Evolutionary conservation across 352 stramenopile species (phyloP).

Genomic region (Phytophthora sp.): DNA sequence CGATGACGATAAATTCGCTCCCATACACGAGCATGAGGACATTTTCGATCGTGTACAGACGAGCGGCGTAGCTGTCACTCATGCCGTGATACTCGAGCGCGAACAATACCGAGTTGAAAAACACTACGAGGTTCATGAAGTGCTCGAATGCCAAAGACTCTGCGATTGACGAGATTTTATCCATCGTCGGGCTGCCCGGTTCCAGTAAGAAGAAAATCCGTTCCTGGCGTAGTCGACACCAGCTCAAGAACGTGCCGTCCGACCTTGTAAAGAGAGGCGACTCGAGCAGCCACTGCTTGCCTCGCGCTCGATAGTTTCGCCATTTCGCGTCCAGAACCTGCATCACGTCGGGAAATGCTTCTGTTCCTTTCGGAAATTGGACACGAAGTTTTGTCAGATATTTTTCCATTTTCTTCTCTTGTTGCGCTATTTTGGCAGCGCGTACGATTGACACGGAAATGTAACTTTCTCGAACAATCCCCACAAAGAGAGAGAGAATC

Average conservation of each 20-base stretch:
- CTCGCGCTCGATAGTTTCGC: constrained; percentile 25
- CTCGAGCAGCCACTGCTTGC: constrained; percentile 39
- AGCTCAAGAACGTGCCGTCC: constrained; percentile 66
- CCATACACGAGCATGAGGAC: constrained; percentile 76
- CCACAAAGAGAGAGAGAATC: constrained; percentile 83
- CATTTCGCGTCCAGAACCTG: constrained; percentile 49
- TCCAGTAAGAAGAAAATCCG: constrained; percentile 73
- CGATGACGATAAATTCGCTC: constrained; percentile 71
- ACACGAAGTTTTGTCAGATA: constrained; percentile 62
- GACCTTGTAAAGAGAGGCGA: constrained; percentile 61
- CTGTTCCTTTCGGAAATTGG: constrained; percentile 61
- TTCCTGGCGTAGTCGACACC: constrained; percentile 62
- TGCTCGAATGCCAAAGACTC: constrained; percentile 76
- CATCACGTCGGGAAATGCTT: constrained; percentile 67
- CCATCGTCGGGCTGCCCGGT: constrained; percentile 54
- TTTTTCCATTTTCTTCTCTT: constrained; percentile 32
- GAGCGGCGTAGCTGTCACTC: constrained; percentile 55
- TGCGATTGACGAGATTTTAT: constrained; percentile 51
- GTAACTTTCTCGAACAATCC: constrained; percentile 84
- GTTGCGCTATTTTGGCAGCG: constrained; percentile 36
- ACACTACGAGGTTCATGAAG: constrained; percentile 78
- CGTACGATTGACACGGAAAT: constrained; percentile 68
- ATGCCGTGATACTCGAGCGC: constrained; percentile 83
- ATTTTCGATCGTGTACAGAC: constrained; percentile 70
- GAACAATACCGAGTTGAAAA: constrained; percentile 78